Percentiles rank a stretch among this genome's conserved stretches.
phyloP scores from a whole-genome alignment of 2,329 filamentous ascomycete genomes.

The Emergomyces pasteurianus region DNA sequence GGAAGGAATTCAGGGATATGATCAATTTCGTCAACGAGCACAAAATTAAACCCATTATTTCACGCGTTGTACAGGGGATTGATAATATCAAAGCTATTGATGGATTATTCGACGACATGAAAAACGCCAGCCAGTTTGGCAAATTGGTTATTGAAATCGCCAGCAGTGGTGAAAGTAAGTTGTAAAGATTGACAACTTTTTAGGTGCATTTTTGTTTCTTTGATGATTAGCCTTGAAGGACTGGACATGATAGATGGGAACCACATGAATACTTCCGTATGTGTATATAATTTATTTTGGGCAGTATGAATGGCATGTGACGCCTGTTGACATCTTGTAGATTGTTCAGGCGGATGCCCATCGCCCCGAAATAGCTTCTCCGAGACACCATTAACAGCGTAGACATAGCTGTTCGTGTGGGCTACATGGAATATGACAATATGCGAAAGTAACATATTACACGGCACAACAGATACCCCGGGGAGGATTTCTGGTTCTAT shows the following conservation, averaged over 20 bases:
- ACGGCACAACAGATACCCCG: background rate
- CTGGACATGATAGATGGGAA: background rate
- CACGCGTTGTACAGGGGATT: slow-evolving; percentile 58
- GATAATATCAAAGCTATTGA: slow-evolving; percentile 71
- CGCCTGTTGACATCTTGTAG: background rate
- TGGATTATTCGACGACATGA: slow-evolving; percentile 76
- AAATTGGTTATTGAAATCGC: slow-evolving; percentile 59
- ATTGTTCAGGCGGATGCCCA: background rate
- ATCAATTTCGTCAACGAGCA: slow-evolving; percentile 64
- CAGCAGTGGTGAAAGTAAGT: slow-evolving; percentile 8
- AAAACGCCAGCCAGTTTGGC: slow-evolving; percentile 73
- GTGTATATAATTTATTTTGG: too few species aligned
- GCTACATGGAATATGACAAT: background rate
- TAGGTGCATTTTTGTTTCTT: background rate
- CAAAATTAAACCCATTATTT: slow-evolving; percentile 66
- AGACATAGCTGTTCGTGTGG: background rate
- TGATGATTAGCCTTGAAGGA: background rate
- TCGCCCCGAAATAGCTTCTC: background rate
- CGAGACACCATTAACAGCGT: background rate
- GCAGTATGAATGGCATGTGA: background rate
- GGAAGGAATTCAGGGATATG: slow-evolving; percentile 85
- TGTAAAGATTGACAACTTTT: background rate
- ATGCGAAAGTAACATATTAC: background rate
- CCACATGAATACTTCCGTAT: background rate
- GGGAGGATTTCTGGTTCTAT: background rate